These are phyloP conservation scores for Stenogyne calaminthoides DNA, from an alignment of 305 asterid species.

Conservation along the genomic window DNA sequence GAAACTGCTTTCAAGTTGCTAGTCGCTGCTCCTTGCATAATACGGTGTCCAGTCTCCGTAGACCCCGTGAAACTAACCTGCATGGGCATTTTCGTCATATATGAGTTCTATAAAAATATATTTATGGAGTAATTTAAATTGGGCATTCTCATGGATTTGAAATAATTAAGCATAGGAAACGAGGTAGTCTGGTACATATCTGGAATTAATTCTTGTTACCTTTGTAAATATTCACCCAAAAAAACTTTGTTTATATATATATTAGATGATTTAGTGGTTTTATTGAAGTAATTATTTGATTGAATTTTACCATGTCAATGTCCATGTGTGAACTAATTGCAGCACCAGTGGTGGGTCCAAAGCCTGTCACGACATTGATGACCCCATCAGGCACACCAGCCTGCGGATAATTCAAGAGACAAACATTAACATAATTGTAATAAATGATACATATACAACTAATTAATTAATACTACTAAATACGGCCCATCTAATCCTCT, in stretches of 20 bases:
- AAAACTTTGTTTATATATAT: neutral
- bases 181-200: neutral
- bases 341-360: constrained; percentile 65
- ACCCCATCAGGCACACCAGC: constrained; percentile 88
- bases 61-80: constrained; percentile 82
- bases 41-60: constrained; percentile 61
- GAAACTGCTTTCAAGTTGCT: constrained; percentile 72
- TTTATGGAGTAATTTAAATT: too few species aligned
- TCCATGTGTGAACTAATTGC: constrained; percentile 80
- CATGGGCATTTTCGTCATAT: neutral
- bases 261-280: neutral
- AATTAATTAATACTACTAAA: too few species aligned
- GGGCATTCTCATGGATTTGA: too few species aligned
- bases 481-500: too few species aligned
- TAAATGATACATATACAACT: too few species aligned
- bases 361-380: constrained; percentile 63
- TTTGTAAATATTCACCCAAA: too few species aligned
- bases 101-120: too few species aligned
- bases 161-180: too few species aligned
- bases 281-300: neutral
- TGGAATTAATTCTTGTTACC: neutral
- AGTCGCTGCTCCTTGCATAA: constrained; percentile 70
- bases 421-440: neutral
- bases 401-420: constrained; percentile 24
- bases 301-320: constrained; percentile 54